Evolutionary conservation across 495 filamentous ascomycete genomes (phyloP), one percentile per base, ranked within the genome.

Genomic region (Xylaria flabelliformis): DNA sequence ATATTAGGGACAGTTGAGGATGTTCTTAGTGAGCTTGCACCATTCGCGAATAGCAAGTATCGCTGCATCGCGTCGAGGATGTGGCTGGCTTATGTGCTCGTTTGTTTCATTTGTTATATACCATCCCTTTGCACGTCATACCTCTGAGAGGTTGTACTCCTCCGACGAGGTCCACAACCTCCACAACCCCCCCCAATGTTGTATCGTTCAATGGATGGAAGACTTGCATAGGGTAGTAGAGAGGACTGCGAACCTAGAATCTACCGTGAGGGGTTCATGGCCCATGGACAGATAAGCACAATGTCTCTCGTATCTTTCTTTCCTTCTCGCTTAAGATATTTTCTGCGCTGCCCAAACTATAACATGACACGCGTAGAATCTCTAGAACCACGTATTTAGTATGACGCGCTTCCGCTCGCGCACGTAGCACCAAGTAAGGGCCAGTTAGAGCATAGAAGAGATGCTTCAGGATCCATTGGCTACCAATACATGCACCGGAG

Each of bases 121-220:
- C 32, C 58, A 61, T 61, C 58, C 58, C 58, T 61, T 61, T n/a
- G 34, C 58, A 39, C 32, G 34, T 36, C 26, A 59, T 59, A 13
- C 19, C 9, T 17, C 2, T 36, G 7, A 61, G 7, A 61, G 58
- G 58, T 61, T 61, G 58, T 39, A 61, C 56, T 36, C 32, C 56
- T n/a, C n/a, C n/a, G 56, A 61, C 12, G n/a, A 61, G 56, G 17
- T 61, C 58, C 32, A 61, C 55, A 19, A 36, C 26, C 32, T 32
- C 53, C 29, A 32, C n/a, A 21, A 36, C 39, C 39, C 12, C 39
- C 39, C 53, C 24, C 32, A 32, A 19, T 39, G 56, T 34, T 39
- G 56, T n/a, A 61, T 32, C 15, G 12, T 32, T 1, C 32, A 39
- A 61, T 39, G 34, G 58, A 61, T 12, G 32, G 58, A 61, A 24